These are phyloP conservation scores for Metschnikowia shivogae DNA, from an alignment of 805 yeast genomes.

Conservation along the genomic window DNA sequence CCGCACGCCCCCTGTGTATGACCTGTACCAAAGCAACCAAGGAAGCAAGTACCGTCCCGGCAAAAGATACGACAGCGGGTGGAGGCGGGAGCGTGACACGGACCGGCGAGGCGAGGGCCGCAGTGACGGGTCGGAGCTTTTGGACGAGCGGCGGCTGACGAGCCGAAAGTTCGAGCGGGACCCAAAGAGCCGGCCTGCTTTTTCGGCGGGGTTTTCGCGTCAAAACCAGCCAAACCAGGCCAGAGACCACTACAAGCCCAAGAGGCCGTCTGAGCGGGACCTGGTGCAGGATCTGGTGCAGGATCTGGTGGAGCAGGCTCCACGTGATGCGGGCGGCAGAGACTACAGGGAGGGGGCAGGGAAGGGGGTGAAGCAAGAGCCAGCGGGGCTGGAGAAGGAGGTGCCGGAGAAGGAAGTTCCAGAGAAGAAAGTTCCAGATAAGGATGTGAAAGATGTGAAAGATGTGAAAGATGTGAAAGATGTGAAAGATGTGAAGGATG, in stretches of 20 bases:
- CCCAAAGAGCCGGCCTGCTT: neutral
- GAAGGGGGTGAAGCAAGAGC: no score
- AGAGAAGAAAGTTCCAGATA: no score
- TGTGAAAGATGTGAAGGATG: no score
- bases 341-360: neutral
- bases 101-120: neutral
- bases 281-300: no score
- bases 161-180: conserved; percentile 9
- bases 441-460: no score
- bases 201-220: no score
- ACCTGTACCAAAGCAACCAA: conserved; percentile 14
- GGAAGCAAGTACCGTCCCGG: conserved; percentile 16
- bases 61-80: neutral
- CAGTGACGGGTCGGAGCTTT: neutral
- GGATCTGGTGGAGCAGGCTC: neutral
- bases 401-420: neutral
- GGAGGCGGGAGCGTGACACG: conserved; percentile 3
- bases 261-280: neutral
- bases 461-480: no score
- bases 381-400: neutral
- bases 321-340: neutral
- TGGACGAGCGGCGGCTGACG: conserved; percentile 11
- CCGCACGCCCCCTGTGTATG: conserved; percentile 7
- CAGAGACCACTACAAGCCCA: neutral
- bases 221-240: neutral